Percentiles rank a stretch among this genome's conserved stretches.
phyloP scores from a whole-genome alignment of 2,329 filamentous ascomycete species.

The Xylariaceae sp. region DNA sequence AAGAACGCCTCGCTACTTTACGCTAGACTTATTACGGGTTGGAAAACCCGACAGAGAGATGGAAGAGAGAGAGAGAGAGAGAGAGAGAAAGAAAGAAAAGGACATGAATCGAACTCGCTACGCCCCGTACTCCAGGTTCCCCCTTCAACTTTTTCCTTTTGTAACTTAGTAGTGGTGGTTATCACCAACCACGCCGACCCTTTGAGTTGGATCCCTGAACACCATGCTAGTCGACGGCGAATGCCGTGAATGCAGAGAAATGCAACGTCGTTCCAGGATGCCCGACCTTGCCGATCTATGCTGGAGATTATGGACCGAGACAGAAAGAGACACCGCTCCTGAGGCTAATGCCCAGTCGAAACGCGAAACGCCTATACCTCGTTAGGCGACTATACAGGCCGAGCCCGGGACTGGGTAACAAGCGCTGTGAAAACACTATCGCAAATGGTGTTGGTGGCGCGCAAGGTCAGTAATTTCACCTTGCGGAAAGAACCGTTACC shows the following conservation, averaged over 20 bases:
- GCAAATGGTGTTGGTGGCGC: neutral
- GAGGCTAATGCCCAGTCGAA: constrained; percentile 11
- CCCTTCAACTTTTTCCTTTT: constrained; percentile 5
- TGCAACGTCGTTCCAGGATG: constrained; percentile 19
- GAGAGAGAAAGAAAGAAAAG: neutral
- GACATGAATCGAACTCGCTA: constrained; percentile 1
- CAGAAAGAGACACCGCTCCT: constrained; percentile 5
- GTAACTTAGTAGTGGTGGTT: constrained; percentile 6
- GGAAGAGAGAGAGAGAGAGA: neutral
- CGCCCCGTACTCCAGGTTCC: constrained; percentile 3
- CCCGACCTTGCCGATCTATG: constrained; percentile 24
- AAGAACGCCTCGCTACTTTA: constrained; percentile 15
- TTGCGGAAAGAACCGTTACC: neutral
- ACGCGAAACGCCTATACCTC: neutral
- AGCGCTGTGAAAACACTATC: constrained; percentile 2
- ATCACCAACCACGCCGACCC: constrained; percentile 2
- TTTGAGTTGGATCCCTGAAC: constrained; percentile 13
- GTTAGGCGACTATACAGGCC: neutral
- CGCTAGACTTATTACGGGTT: constrained; percentile 9
- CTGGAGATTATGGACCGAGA: constrained; percentile 15
- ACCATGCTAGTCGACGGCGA: constrained; percentile 15
- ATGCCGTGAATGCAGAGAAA: constrained; percentile 18
- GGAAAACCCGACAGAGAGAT: neutral
- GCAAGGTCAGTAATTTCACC: neutral
- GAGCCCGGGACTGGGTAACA: neutral